Evolutionary conservation across 2,329 filamentous ascomycete species (phyloP), one percentile per base, ranked within the genome.

Genomic region (Venturia asperata): DNA sequence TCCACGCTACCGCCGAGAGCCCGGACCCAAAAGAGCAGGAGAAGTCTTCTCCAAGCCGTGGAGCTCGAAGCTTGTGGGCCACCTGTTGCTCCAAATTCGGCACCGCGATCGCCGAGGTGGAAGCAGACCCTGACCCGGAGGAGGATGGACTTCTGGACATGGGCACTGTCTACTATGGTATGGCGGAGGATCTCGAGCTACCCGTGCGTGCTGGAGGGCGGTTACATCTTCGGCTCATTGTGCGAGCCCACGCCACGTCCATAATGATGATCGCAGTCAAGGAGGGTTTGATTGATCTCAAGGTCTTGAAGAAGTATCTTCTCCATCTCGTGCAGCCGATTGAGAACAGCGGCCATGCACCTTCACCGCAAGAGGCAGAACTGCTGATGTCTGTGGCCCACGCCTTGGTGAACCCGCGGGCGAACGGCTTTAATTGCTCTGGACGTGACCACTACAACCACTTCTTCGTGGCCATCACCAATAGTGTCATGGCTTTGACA

Each of bases 211-310:
- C 39, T 41, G 60, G 52, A 58, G 52, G 52, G 19, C 52, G 21
- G 30, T 24, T 58, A 15, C 52, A 43, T 7, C 62, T 63, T 19
- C 41, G 43, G 6, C 42, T 43, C 10, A 63, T 55, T n/a, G 62
- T 55, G 3, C 41, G 62, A 39, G 62, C 62, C 24, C 62, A 63
- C 7, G 62, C 62, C 5, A 52, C 43, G 24, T 41, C 24, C 21
- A 27, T 63, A n/a, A 52, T 63, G 37, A 17, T n/a, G 62, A 27
- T 19, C n/a, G 62, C 62, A 24, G 47, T 63, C n/a, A 27, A 42
- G n/a, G 62, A 63, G 43, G 62, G 62, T 10, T 27, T 63, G 41
- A 55, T 63, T 30, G 24, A 17, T 10, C 13, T 15, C 1, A 41
- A 49, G 24, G 42, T 47, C 24, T 19, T 45, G n/a, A 27, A 11